Base-by-base conservation (phyloP, 768 basidiomycete genomes). In the Podaxis sp. region DNA sequence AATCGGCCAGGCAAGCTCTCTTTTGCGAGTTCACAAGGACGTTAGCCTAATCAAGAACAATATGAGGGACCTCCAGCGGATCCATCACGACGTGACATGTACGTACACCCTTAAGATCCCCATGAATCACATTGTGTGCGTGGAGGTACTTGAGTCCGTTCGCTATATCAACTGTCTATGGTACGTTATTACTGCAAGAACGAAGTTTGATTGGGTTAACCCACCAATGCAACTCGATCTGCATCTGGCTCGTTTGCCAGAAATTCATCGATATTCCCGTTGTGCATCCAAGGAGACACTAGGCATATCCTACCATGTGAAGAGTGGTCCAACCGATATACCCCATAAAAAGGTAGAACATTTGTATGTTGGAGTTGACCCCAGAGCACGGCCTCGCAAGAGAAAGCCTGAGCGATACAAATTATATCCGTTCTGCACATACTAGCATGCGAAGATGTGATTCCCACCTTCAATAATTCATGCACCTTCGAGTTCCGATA, bases 41-140 rank as follows among this genome's bases (percentile, higher is more conserved):
- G 46, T 70, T 72, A 1, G 36, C 30, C 71, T 72, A 15, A 12
- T 30, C 3, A 15, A 10, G n/a, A 26, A 20, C 17, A 55, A 46
- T 20, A 10, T 22, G 24, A 48, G 10, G 2, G 5, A 12, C 44
- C 41, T 26, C 48, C 30, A 24, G 40, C 26, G 7, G 54, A 24
- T 28, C 24, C 15, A 6, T 7, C 36, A 26, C 28, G 12, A 6
- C 2, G 15, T 22, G 24, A 58, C 30, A 15, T 28, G 24, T 33
- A 44, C 66, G 26, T 58, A 70, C 69, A 22, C 69, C 69, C 57
- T 69, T 68, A 20, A 70, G 65, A 36, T 70, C 69, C 4, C 69
- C 69, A 38, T 70, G 67, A 13, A 67, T 36, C 12, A 70, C 51
- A 20, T 60, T 51, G 24, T 63, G 28, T 4, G 53, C 58, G 33